Evolutionary conservation across 2,329 filamentous ascomycete species (phyloP).

Genomic region (Diaporthe aspalathi): DNA sequence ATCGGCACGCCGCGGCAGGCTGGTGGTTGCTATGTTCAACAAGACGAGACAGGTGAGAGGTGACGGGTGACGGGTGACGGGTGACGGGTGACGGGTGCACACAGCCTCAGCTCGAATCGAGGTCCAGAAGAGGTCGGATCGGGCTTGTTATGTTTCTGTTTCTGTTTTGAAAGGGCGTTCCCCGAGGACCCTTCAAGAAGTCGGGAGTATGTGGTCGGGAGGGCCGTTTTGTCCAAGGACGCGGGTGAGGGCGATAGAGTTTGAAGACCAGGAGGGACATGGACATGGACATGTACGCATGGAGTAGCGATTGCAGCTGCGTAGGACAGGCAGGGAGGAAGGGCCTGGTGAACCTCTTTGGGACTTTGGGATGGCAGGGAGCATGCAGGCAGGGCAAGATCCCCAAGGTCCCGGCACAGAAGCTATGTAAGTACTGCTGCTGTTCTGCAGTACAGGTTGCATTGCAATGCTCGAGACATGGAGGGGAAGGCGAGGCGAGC

Average conservation of each 20-base stretch:
- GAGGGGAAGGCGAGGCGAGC: constrained; percentile 31
- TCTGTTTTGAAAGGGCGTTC: constrained; percentile 1
- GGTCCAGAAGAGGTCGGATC: constrained; percentile 9
- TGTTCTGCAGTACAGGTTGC: constrained; percentile 26
- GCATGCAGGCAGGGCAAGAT: constrained; percentile 22
- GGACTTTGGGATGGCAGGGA: constrained; percentile 27
- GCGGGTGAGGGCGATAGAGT: constrained; percentile 22
- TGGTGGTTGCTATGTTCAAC: constrained; percentile 10
- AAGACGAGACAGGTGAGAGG: constrained; percentile 16
- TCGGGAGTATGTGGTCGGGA: constrained; percentile 19
- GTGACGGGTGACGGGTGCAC: constrained; percentile 16
- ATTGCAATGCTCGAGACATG: constrained; percentile 34
- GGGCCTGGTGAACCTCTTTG: constrained; percentile 13
- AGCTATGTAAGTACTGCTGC: constrained; percentile 33
- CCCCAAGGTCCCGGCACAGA: constrained; percentile 30
- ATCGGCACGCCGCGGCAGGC: constrained; percentile 12
- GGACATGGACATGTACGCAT: constrained; percentile 26
- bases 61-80: too few species aligned
- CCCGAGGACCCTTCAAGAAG: constrained; percentile 2
- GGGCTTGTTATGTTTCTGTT: constrained; percentile 22
- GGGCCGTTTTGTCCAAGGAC: constrained; percentile 29
- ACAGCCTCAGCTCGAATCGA: neutral
- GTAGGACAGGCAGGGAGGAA: constrained; percentile 25
- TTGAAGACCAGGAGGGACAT: constrained; percentile 31
- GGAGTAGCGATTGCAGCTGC: constrained; percentile 22